phyloP scores from a whole-genome alignment of 768 basidiomycete species.

The Rhodocollybia butyracea region DNA sequence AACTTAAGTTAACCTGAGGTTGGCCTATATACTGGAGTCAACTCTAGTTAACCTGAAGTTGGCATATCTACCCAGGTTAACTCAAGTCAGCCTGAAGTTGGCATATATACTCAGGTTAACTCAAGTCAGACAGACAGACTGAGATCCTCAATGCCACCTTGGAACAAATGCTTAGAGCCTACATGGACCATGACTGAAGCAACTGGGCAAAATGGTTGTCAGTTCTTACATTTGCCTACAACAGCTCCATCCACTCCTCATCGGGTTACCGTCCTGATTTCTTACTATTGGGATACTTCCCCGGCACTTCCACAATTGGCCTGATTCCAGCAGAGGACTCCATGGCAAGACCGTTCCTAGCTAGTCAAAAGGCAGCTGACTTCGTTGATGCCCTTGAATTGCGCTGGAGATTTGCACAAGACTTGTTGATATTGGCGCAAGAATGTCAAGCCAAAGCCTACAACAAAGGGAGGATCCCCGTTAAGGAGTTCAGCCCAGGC shows the following conservation, averaged over 20 bases:
- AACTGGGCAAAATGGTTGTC: conserved; percentile 25
- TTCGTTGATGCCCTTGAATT: conserved; percentile 4
- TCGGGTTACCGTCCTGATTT: conserved; percentile 24
- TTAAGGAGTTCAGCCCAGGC: conserved; percentile 13
- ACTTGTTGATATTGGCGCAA: conserved; percentile 17
- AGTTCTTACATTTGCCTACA: too few species aligned
- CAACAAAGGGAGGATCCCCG: conserved; percentile 15
- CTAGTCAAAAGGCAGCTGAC: conserved; percentile 10
- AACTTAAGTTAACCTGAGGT: too few species aligned
- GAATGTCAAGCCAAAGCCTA: conserved; percentile 18
- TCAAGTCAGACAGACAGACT: conserved; percentile 34
- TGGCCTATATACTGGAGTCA: too few species aligned
- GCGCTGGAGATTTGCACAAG: conserved; percentile 11
- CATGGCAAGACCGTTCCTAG: conserved; percentile 6
- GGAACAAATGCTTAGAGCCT: conserved; percentile 26
- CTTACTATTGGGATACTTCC: conserved; percentile 26
- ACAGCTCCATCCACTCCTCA: too few species aligned
- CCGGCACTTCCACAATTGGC: conserved; percentile 7
- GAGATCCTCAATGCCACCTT: conserved; percentile 26
- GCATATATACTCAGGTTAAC: too few species aligned
- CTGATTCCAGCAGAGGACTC: conserved; percentile 1
- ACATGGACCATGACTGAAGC: conserved; percentile 17
- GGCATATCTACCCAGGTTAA: too few species aligned
- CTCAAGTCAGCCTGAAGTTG: too few species aligned
- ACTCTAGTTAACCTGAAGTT: too few species aligned